Base-by-base conservation (phyloP, 495 filamentous ascomycete species). In the Talaromyces wortmannii region DNA sequence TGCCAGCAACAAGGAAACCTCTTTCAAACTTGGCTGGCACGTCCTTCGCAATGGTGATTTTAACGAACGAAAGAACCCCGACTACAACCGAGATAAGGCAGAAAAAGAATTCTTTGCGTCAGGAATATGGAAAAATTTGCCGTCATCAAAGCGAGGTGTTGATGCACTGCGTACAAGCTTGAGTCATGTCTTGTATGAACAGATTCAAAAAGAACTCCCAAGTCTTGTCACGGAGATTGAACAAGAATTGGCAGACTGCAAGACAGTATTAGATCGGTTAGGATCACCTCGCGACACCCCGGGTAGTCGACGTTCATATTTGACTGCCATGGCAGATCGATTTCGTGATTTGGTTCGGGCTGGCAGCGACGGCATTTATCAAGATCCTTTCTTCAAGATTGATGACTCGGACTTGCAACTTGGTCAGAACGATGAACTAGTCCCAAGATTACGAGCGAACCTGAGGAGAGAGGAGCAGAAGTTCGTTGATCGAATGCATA, bases 11-110 rank as follows among this genome's bases (percentile, higher is more conserved):
- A 69, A 80, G 31, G 78, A 90, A 50, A 68, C 85, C 13, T 64
- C 60, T 16, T 80, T 91, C 48, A 69, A 77, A 18, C 77, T 89
- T 3, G 87, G 85, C 4, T 90, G 84, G 85, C 84, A 89, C 65
- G 78, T 85, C 3, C 63, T 92, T 18, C 79, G 79, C 7, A 89
- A 89, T 57, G 72, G 80, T 3, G 63, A 63, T 6, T 80, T 78
- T 52, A 64, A 76, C 8, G 75, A 80, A 44, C 31, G 57, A 2
- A 46, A 61, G 0, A 18, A 61, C 3, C 59, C 64, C 1, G 57
- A 67, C 17, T 53, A 67, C n/a, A 62, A 51, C 3, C 55, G 67
- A 45, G 70, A 74, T 50, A 44, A 45, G 1, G 18, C 48, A 18
- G 71, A 74, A 42, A 67, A 48, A 5, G 55, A 54, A 1, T 74